A percentile compares a stretch with the other conserved stretches of the same genome.
Conservation (phyloP, 2,329 filamentous ascomycete genomes). For the Botrytis deweyae region DNA sequence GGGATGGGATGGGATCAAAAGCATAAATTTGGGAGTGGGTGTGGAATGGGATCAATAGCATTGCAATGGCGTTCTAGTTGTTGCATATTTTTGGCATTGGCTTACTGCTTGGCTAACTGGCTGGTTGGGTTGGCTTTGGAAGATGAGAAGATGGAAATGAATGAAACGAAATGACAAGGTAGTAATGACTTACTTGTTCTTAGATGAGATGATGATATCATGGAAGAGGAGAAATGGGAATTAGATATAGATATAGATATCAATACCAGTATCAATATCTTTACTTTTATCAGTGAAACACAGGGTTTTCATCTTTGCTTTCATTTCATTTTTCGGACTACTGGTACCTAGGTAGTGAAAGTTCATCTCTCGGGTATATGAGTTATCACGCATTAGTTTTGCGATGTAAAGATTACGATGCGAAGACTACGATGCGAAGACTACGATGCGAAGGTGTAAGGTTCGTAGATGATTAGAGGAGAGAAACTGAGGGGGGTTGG, state of each 20-base stretch:
- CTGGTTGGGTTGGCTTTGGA: constrained; percentile 2
- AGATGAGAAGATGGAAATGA: background rate
- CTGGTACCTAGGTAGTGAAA: background rate
- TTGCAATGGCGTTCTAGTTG: constrained; percentile 6
- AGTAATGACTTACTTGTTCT: background rate
- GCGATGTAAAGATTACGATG: background rate
- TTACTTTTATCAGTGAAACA: background rate
- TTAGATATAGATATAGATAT: background rate
- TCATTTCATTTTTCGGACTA: background rate
- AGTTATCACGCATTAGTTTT: background rate
- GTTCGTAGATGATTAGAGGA: background rate
- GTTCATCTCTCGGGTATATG: background rate
- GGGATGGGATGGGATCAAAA: constrained; percentile 10
- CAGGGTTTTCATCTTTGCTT: background rate
- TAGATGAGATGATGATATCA: background rate
- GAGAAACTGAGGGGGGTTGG: too few relatives aligned
- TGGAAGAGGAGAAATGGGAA: background rate
- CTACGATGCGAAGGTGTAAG: background rate
- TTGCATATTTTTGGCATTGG: constrained; percentile 9
- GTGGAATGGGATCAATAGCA: constrained; percentile 2
- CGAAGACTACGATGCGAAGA: background rate
- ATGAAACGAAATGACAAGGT: background rate
- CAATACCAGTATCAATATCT: background rate
- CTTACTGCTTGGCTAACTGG: background rate
- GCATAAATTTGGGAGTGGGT: background rate